A percentile compares a stretch with the other conserved stretches of the same genome.
These are phyloP conservation scores for Sclerotinia glacialis DNA, from an alignment of 2,329 filamentous ascomycete species.

Conservation along the genomic window DNA sequence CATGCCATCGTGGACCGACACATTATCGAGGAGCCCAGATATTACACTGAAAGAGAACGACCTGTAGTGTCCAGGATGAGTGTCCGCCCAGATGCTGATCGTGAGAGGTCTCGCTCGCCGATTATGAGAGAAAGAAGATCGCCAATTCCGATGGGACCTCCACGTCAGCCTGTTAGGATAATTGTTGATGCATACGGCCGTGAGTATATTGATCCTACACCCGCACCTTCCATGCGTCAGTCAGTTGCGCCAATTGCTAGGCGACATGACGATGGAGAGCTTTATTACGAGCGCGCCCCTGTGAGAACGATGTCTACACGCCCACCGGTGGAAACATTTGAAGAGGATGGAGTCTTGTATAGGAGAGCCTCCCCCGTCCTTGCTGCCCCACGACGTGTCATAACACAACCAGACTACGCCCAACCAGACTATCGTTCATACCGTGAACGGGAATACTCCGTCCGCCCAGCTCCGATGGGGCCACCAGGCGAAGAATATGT, in stretches of 20 bases:
- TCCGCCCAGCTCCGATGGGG: slow-evolving; percentile 43
- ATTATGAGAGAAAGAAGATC: slow-evolving; percentile 46
- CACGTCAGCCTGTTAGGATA: slow-evolving; percentile 58
- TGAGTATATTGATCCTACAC: slow-evolving; percentile 65
- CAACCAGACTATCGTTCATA: slow-evolving; percentile 49
- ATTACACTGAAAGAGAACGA: slow-evolving; percentile 44
- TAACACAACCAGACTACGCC: slow-evolving; percentile 61
- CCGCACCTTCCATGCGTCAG: slow-evolving; percentile 47
- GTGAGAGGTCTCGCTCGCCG: slow-evolving; percentile 50
- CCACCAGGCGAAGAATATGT: slow-evolving; percentile 43
- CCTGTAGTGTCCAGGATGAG: slow-evolving; percentile 45
- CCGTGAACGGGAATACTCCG: slow-evolving; percentile 57
- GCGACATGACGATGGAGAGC: slow-evolving; percentile 47
- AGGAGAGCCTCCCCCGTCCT: slow-evolving; percentile 51
- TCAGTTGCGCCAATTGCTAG: slow-evolving; percentile 52
- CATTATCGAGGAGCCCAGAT: slow-evolving; percentile 39
- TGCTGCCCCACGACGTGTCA: slow-evolving; percentile 52
- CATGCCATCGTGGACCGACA: slow-evolving; percentile 34
- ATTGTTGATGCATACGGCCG: slow-evolving; percentile 81
- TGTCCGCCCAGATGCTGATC: slow-evolving; percentile 49
- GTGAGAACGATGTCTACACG: slow-evolving; percentile 34
- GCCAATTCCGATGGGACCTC: slow-evolving; percentile 49
- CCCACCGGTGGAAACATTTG: slow-evolving; percentile 33
- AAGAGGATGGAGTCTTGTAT: slow-evolving; percentile 43
- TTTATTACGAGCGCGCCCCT: slow-evolving; percentile 61